Base-by-base conservation (phyloP, 805 yeast genomes). In the Huiozyma sinensis region DNA sequence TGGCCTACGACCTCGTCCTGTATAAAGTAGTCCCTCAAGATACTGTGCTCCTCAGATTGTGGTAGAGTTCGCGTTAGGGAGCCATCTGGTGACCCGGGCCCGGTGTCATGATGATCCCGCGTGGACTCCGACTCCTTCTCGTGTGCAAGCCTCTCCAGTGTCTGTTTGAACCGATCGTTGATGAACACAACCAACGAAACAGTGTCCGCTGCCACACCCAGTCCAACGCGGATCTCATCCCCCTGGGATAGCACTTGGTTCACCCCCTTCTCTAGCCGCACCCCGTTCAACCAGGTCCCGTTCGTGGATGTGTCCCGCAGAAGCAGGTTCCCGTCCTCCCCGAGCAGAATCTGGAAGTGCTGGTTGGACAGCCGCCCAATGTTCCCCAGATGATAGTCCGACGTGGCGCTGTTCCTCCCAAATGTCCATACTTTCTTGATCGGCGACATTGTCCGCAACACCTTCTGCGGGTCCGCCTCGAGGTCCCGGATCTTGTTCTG, bases 201-300 rank as follows among this genome's bases (percentile, higher is more conserved):
- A 44, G 71, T 74, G 50, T 92, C 97, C 28, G 70, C 68, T 1
- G 82, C 72, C 1, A 89, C 83, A 5, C 97, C 97, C 12, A 79
- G 69, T 0, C 97, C 98, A 0, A 92, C 84, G 1, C 89, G 75
- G 34, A 92, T 82, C 57, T 87, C 95, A 63, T 92, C 99, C 5
- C 97, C 97, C 58, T 87, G 95, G 38, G 81, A 79, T 34, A 92
- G 63, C 44, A 90, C 76, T 60, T 85, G 86, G 55, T 86, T 85
- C 40, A 82, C 77, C 17, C 83, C 83, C 56, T 81, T 83, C 27
- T 80, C 85, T 13, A 90, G 63, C 42, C 86, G 71, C 34, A 72
- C 72, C 31, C 81, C 80, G 66, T 90, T 92, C 40, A 90, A 65
- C 70, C 77, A 83, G 0, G 98, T 92, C 6, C 98, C 98, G 65